Evolutionary conservation across 306 rosid species (phyloP).

Genomic region (Pyrus communis): DNA sequence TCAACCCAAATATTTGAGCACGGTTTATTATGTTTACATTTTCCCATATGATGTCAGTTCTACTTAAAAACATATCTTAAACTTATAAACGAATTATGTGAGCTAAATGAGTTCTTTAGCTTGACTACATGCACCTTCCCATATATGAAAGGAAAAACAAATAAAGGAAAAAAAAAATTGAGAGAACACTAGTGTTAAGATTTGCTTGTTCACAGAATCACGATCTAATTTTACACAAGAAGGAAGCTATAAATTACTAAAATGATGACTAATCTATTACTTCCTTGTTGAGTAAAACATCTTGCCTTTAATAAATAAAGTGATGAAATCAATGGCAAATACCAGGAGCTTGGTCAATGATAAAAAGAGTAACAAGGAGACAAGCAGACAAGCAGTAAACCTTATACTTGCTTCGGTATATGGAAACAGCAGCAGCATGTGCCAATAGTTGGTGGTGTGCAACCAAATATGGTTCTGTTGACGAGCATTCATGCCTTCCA

Average conservation of each 20-base stretch:
- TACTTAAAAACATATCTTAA: background rate
- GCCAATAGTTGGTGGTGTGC: constrained; percentile 88
- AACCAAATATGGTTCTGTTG: constrained; percentile 64
- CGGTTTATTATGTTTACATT: background rate
- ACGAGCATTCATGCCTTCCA: constrained; percentile 57
- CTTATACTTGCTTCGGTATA: constrained; percentile 77
- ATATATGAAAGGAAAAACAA: background rate
- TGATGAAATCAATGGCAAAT: background rate
- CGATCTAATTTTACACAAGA: background rate
- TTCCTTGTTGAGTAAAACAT: background rate
- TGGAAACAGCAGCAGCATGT: constrained; percentile 71
- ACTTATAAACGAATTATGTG: background rate
- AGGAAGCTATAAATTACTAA: background rate
- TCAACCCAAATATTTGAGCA: background rate
- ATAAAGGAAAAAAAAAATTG: no score
- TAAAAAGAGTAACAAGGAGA: no score
- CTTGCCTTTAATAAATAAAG: background rate
- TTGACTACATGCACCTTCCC: background rate
- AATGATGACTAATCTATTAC: background rate
- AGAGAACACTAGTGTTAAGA: no score
- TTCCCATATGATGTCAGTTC: background rate
- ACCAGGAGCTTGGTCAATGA: no score
- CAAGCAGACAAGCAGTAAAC: constrained; percentile 10
- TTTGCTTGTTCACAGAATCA: background rate
- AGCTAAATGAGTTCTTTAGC: background rate